Conservation (phyloP, 192 early-diverging fungal species). For the Pilobolus umbonatus region DNA sequence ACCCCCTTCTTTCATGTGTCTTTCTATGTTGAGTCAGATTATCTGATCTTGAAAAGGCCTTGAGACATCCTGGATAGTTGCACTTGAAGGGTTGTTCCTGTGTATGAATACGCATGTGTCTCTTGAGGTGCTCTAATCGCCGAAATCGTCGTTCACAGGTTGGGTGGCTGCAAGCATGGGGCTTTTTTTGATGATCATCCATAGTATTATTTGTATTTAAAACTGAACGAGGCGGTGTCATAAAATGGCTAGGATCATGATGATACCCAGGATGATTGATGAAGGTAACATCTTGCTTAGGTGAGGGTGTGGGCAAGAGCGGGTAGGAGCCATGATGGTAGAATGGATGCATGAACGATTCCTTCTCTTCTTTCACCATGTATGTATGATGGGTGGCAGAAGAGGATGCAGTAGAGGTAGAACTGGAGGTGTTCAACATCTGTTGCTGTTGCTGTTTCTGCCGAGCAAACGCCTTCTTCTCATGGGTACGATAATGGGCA, state of each 20-base stretch:
- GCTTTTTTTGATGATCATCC: conserved; percentile 18
- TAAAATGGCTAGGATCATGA: neutral
- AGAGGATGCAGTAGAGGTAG: neutral
- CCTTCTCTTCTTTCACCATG: conserved; percentile 15
- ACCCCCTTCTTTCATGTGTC: conserved; percentile 34
- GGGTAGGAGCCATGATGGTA: conserved; percentile 9
- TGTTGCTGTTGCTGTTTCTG: conserved; percentile 13
- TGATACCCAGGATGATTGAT: neutral
- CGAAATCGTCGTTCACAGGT: conserved; percentile 59
- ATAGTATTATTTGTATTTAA: neutral
- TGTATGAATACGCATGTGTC: conserved; percentile 69
- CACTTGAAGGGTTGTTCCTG: conserved; percentile 61
- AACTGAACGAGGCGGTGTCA: neutral
- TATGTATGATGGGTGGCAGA: neutral
- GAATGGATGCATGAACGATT: conserved; percentile 8
- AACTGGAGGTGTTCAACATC: neutral
- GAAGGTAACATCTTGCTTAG: neutral
- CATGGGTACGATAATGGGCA: conserved; percentile 70
- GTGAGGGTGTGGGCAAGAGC: conserved; percentile 8
- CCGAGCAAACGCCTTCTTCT: conserved; percentile 50
- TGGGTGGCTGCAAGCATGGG: conserved; percentile 28
- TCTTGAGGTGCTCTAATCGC: conserved; percentile 71
- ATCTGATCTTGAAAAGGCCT: conserved; percentile 58
- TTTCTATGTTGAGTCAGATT: conserved; percentile 58
- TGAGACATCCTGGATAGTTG: conserved; percentile 45